Evolutionary conservation across 495 filamentous ascomycete species (phyloP).

Genomic region (Neurospora sp.): DNA sequence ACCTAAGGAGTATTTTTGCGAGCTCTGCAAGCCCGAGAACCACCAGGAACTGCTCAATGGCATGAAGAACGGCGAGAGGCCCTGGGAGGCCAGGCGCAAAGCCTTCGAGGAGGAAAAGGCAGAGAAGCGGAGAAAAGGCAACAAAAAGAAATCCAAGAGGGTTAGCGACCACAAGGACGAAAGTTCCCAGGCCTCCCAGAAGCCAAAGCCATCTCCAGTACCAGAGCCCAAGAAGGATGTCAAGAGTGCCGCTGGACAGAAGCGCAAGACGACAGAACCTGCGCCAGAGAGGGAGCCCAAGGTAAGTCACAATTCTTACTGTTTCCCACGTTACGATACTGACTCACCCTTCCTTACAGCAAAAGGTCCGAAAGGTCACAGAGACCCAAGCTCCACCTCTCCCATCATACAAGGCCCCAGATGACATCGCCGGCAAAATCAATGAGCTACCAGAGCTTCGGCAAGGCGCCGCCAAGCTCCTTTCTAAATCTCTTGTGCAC

Average conservation of each 20-base stretch:
- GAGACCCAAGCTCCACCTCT: slow-evolving; percentile 22
- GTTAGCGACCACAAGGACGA: slow-evolving; percentile 39
- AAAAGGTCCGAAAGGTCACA: slow-evolving; percentile 45
- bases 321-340: not conserved
- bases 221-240: slow-evolving; percentile 28
- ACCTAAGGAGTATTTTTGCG: slow-evolving; percentile 77
- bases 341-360: slow-evolving; percentile 5
- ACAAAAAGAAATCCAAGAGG: slow-evolving; percentile 36
- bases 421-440: slow-evolving; percentile 28
- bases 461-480: slow-evolving; percentile 28
- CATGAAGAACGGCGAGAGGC: slow-evolving; percentile 67
- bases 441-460: slow-evolving; percentile 32
- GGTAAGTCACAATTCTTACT: slow-evolving; percentile 14
- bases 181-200: slow-evolving; percentile 22
- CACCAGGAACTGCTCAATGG: slow-evolving; percentile 66
- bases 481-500: slow-evolving; percentile 32
- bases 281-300: slow-evolving; percentile 31
- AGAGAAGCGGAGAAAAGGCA: slow-evolving; percentile 29
- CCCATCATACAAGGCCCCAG: slow-evolving; percentile 26
- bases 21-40: slow-evolving; percentile 73
- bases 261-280: slow-evolving; percentile 39
- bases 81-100: slow-evolving; percentile 64
- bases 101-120: slow-evolving; percentile 36
- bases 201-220: slow-evolving; percentile 18
- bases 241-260: slow-evolving; percentile 13